Conservation (phyloP, 139 green algal genomes). For the Tetraselmis striata region DNA sequence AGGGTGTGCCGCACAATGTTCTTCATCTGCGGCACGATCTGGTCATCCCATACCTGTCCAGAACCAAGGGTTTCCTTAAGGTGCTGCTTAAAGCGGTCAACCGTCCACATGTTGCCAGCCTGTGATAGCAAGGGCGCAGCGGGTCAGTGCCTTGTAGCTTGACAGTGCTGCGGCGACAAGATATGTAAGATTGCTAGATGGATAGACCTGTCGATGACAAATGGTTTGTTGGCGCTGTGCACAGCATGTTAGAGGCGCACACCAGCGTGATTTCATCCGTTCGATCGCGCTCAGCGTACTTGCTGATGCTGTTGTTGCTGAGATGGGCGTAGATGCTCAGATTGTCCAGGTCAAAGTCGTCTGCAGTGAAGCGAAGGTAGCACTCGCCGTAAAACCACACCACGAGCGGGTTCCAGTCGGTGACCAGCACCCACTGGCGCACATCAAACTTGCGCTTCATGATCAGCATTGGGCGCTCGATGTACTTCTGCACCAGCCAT, state of each 20-base stretch:
- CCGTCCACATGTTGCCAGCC: background rate
- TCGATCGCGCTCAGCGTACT: background rate
- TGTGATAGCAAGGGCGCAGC: too few species aligned
- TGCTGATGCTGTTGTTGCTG: conserved; percentile 20
- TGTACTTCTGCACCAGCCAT: conserved; percentile 28
- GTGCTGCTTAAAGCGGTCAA: background rate
- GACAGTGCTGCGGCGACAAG: too few species aligned
- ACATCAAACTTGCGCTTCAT: conserved; percentile 19
- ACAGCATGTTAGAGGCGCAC: background rate
- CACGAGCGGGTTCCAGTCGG: conserved; percentile 16
- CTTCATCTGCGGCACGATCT: conserved; percentile 7
- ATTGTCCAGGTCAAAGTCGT: conserved; percentile 15
- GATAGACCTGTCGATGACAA: too few species aligned
- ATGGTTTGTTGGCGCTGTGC: too few species aligned
- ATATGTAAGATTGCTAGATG: too few species aligned
- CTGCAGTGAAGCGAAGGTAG: conserved; percentile 17
- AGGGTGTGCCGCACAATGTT: background rate
- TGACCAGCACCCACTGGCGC: conserved; percentile 21
- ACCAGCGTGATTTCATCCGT: background rate
- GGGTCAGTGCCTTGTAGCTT: too few species aligned
- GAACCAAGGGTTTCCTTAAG: background rate
- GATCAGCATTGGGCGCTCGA: conserved; percentile 16
- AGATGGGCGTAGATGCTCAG: conserved; percentile 16
- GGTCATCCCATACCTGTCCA: background rate
- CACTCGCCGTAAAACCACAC: conserved; percentile 17